phyloP scores from a whole-genome alignment of 495 filamentous ascomycete species.

The Penicillium desertorum region DNA sequence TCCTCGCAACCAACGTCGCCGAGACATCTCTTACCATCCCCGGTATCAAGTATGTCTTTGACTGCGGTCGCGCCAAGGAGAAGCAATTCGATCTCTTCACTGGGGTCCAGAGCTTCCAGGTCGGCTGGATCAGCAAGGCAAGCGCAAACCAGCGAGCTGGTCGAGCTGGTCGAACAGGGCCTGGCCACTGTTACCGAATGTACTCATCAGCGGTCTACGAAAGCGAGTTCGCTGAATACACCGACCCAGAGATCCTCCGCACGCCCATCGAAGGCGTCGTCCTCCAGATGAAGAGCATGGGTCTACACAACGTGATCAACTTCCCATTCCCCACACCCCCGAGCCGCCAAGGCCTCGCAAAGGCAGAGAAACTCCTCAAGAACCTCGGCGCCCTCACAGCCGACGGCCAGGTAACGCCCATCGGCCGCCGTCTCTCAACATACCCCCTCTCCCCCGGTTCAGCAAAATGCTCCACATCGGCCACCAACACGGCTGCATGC shows the following conservation, averaged over 20 bases:
- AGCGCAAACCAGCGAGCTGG: constrained; percentile 90
- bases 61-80: constrained; percentile 89
- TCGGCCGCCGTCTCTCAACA: constrained; percentile 76
- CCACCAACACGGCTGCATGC: constrained; percentile 76
- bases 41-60: constrained; percentile 93
- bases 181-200: constrained; percentile 90
- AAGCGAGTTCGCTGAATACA: constrained; percentile 80
- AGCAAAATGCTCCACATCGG: constrained; percentile 87
- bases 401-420: constrained; percentile 69
- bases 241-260: constrained; percentile 83
- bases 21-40: constrained; percentile 97
- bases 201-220: constrained; percentile 96
- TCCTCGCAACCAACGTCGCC: constrained; percentile 94
- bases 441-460: constrained; percentile 87
- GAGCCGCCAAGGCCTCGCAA: constrained; percentile 71
- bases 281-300: constrained; percentile 94
- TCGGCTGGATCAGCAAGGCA: constrained; percentile 97
- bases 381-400: constrained; percentile 68
- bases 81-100: constrained; percentile 79
- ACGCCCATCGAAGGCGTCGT: constrained; percentile 93
- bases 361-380: constrained; percentile 80
- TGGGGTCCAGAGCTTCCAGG: constrained; percentile 92
- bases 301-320: constrained; percentile 82
- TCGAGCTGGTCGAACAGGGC: constrained; percentile 92
- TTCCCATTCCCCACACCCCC: constrained; percentile 98